Percentiles rank a stretch among this genome's conserved stretches.
phyloP scores from a whole-genome alignment of 495 filamentous ascomycete species.

The Penicillium bovifimosum region DNA sequence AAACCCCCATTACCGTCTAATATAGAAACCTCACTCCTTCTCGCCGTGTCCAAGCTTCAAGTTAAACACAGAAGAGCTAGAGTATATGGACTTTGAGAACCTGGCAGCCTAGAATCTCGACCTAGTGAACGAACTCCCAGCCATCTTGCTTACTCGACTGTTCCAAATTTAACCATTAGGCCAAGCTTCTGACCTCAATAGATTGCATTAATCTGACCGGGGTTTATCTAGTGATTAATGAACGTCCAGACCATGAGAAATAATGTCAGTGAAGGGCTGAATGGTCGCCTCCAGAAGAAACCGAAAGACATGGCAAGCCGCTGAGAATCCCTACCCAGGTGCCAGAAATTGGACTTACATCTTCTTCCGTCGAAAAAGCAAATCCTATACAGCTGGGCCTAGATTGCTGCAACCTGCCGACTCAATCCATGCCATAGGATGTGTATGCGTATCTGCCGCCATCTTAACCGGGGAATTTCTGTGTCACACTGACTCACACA shows the following conservation, averaged over 20 bases:
- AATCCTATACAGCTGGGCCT: not conserved
- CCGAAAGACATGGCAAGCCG: too few species aligned
- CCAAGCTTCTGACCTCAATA: not conserved
- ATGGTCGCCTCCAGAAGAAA: not conserved
- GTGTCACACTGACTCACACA: slow-evolving; percentile 1
- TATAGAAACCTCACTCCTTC: not conserved
- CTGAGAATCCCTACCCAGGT: not conserved
- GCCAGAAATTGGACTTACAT: too few species aligned
- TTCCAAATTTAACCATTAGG: not conserved
- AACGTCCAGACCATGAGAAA: not conserved
- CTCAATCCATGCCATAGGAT: too few species aligned
- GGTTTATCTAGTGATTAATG: not conserved
- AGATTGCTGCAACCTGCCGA: too few species aligned
- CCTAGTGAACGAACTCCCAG: not conserved
- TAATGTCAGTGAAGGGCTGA: not conserved
- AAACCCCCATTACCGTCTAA: not conserved
- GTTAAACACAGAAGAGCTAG: not conserved
- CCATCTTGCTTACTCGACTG: not conserved
- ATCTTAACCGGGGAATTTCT: not conserved
- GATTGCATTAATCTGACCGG: not conserved
- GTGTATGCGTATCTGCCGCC: not conserved
- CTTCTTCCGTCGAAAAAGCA: not conserved
- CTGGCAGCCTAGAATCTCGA: not conserved
- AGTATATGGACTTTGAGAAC: not conserved
- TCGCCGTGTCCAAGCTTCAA: not conserved